Conservation (phyloP, 305 asterid species). For the Lippia alba region DNA sequence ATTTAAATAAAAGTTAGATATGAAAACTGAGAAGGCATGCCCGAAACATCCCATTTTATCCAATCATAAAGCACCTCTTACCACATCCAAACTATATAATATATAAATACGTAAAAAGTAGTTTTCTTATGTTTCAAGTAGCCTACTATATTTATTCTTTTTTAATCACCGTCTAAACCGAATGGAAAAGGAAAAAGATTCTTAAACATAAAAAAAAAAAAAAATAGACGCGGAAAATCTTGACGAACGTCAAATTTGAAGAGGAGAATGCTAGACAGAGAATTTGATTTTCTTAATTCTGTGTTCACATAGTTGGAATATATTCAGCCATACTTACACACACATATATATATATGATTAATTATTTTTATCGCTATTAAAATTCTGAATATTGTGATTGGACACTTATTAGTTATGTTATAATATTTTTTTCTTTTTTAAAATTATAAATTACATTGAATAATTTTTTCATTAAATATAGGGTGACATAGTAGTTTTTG, state of each 20-base stretch:
- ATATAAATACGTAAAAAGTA: constrained; percentile 8
- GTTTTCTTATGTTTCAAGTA: constrained; percentile 35
- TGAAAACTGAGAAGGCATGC: constrained; percentile 20
- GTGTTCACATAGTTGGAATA: background rate
- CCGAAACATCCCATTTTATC: constrained; percentile 26
- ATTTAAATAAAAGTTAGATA: background rate
- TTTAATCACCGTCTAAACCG: constrained; percentile 19
- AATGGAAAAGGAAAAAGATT: constrained; percentile 10
- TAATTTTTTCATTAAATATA: too few species aligned
- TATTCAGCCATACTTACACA: too few species aligned
- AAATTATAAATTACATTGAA: too few species aligned
- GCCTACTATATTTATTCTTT: background rate
- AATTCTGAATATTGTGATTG: too few species aligned
- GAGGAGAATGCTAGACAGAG: constrained; percentile 1
- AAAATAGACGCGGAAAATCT: background rate
- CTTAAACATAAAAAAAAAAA: background rate
- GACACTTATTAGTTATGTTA: too few species aligned
- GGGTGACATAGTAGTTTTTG: too few species aligned
- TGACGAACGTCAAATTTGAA: constrained; percentile 11
- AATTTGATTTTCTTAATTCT: background rate
- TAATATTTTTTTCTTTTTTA: too few species aligned
- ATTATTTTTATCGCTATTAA: too few species aligned
- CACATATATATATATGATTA: too few species aligned
- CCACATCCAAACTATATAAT: constrained; percentile 25
- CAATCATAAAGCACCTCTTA: constrained; percentile 19